phyloP scores from a whole-genome alignment of 2,329 filamentous ascomycete genomes.

The Colletotrichum chrysophilum region DNA sequence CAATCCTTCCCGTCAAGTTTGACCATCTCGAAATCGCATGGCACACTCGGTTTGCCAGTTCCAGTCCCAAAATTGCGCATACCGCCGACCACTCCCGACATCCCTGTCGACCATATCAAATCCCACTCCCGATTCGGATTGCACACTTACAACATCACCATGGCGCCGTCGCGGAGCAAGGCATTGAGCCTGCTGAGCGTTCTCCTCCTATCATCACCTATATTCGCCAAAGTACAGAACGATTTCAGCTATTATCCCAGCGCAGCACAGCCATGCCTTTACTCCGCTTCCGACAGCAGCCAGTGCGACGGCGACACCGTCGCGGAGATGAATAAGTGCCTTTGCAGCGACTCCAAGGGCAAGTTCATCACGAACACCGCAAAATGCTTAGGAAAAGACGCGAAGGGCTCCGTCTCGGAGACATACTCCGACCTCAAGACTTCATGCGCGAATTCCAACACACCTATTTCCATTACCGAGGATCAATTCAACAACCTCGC shows the following conservation, averaged over 20 bases:
- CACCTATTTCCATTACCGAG: conserved; percentile 46
- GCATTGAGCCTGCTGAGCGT: conserved; percentile 26
- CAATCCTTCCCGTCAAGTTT: background rate
- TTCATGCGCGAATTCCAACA: conserved; percentile 49
- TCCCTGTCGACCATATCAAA: rapidly evolving
- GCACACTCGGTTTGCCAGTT: background rate
- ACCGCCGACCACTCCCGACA: background rate
- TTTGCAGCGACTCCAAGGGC: conserved; percentile 51
- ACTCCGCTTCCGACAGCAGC: conserved; percentile 41
- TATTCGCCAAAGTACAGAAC: conserved; percentile 33
- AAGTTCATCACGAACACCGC: conserved; percentile 54
- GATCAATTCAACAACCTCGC: conserved; percentile 41
- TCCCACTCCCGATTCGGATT: background rate
- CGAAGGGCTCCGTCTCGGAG: conserved; percentile 38
- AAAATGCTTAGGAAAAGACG: conserved; percentile 45
- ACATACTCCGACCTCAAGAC: conserved; percentile 49
- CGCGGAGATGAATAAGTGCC: conserved; percentile 49
- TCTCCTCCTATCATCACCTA: conserved; percentile 22
- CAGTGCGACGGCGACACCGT: conserved; percentile 46
- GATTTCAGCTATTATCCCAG: conserved; percentile 50
- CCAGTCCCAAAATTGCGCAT: background rate
- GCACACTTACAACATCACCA: background rate
- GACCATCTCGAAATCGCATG: background rate
- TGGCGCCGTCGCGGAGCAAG: conserved; percentile 9
- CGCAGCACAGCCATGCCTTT: conserved; percentile 47